Evolutionary conservation across 176 grass and related monocot genomes (phyloP), one percentile per base, ranked within the genome.

Genomic region (Aegilops longissima): DNA sequence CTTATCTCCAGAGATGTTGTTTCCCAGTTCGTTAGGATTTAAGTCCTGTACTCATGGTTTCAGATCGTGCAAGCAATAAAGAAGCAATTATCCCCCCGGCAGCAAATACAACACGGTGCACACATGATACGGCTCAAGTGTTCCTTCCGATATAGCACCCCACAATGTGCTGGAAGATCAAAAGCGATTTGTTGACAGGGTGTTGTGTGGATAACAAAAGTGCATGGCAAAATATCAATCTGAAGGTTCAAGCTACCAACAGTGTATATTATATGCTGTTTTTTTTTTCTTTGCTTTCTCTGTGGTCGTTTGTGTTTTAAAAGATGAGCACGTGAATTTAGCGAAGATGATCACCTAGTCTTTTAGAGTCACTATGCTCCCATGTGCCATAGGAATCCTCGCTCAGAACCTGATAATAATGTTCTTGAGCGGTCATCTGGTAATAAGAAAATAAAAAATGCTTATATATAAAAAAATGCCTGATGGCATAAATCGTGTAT

Each of bases 51-150:
- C 18, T 3, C 54, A 59, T 0, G 1, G 54, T 59, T 1, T 9
- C 54, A 21, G 54, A 59, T 59, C 54, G 0, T 59, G 7, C 7
- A 9, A 9, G 2, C 7, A 59, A 58, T 21, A 58, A 21, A 58
- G 6, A 58, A 58, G 8, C 54, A 21, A 59, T 21, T 21, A 59
- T 21, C 54, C 54, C 27, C 54, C 0, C 2, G 54, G 54, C 54
- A 21, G 9, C 54, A 0, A 20, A 21, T 59, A 18, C 54, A 21
- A 59, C 54, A 59, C 54, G 54, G 1, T 21, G 54, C 54, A 59
- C 96, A 98, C 30, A 98, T 79, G 8, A 98, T 85, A 16, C 93
- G 86, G 64, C 93, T 87, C 62, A 98, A 89, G 67, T 98, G 92
- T 86, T 96, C 95, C 82, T 92, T 95, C 76, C 92, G 92, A 64